phyloP scores from a whole-genome alignment of 306 rosid genomes.

The Mimosa bimucronata region DNA sequence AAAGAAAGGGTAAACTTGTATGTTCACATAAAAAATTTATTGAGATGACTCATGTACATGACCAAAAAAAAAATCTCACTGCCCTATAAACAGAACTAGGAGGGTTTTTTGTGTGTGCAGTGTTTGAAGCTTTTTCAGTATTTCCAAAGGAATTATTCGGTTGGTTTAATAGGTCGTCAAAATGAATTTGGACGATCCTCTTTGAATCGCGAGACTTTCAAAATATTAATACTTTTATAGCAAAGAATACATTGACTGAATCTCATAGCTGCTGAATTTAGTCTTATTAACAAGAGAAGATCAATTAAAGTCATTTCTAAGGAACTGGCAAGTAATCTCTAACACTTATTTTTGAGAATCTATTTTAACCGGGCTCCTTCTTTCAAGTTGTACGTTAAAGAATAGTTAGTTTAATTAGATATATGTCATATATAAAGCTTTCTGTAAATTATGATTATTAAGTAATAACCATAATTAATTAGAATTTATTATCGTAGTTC shows the following conservation, averaged over 20 bases:
- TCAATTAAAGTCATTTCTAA: no score
- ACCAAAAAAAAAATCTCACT: no score
- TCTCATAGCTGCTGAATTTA: background rate
- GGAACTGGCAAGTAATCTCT: background rate
- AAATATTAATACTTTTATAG: background rate
- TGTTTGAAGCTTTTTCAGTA: background rate
- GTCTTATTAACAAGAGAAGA: background rate
- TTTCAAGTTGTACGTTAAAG: background rate
- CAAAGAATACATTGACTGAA: background rate
- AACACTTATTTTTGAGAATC: background rate
- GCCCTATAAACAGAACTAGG: no score
- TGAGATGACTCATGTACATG: no score
- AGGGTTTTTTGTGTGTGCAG: conserved; percentile 10
- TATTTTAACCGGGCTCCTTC: background rate
- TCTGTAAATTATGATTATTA: background rate
- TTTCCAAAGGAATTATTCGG: background rate
- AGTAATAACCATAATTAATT: background rate
- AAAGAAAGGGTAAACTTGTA: no score
- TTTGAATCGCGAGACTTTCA: conserved; percentile 6
- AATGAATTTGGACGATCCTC: conserved; percentile 3
- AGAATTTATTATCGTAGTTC: background rate
- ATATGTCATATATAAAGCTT: background rate
- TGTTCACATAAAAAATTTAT: no score
- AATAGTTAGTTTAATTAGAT: background rate
- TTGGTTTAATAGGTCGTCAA: conserved; percentile 24